These are phyloP conservation scores for Noccaea caerulescens DNA, from an alignment of 345 rosid genomes.

Conservation along the genomic window DNA sequence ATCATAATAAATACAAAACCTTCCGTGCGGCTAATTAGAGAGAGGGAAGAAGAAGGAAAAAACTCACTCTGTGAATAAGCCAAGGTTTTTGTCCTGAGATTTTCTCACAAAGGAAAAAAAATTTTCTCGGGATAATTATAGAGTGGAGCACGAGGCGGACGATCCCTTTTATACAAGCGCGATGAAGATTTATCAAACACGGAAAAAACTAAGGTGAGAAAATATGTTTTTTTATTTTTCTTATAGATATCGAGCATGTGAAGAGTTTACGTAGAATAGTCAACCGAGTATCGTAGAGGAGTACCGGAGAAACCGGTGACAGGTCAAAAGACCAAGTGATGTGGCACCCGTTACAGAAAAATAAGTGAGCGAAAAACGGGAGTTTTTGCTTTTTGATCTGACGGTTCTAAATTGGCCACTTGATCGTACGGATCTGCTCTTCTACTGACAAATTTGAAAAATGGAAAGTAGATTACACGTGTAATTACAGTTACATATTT, in stretches of 20 bases:
- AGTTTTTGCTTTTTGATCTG: slow-evolving; percentile 14
- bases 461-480: slow-evolving; percentile 32
- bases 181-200: slow-evolving; percentile 14
- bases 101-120: slow-evolving; percentile 13
- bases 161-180: slow-evolving; percentile 39
- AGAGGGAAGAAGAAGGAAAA: neutral
- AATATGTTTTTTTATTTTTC: neutral
- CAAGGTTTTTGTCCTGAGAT: slow-evolving; percentile 1
- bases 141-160: slow-evolving; percentile 44
- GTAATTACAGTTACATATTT: slow-evolving; percentile 13
- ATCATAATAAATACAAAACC: slow-evolving; percentile 3
- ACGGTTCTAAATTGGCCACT: slow-evolving; percentile 33
- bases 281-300: neutral
- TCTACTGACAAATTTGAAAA: slow-evolving; percentile 17
- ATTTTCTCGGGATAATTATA: slow-evolving; percentile 26
- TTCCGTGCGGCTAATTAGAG: slow-evolving; percentile 2
- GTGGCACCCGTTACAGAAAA: slow-evolving; percentile 29
- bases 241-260: slow-evolving; percentile 1
- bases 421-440: slow-evolving; percentile 16
- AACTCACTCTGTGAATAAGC: slow-evolving; percentile 41
- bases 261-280: slow-evolving; percentile 33
- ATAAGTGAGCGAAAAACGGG: slow-evolving; percentile 22
- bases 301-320: slow-evolving; percentile 37
- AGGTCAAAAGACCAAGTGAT: neutral
- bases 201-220: neutral